Base-by-base conservation (phyloP, 768 basidiomycete genomes). In the Leucosporidium yakuticum region DNA sequence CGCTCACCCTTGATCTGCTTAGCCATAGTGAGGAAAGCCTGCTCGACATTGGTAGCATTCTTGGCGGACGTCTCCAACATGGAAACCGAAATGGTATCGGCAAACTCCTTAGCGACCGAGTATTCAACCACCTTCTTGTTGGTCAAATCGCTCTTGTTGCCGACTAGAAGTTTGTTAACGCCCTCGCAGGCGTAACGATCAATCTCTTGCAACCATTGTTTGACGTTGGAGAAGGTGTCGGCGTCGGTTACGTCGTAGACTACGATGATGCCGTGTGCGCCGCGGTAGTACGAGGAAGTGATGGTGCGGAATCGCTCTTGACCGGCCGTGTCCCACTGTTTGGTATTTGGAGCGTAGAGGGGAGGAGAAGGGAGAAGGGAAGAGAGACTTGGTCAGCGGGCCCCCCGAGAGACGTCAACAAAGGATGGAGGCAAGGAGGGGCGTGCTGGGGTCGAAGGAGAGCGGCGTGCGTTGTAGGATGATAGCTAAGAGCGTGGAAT, bases 11-110 rank as follows among this genome's bases (percentile, higher is more conserved):
- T 75, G 69, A 75, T 77, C 69, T 77, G 76, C 69, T 74, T 87
- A 34, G 96, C 93, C 72, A 98, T 85, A 19, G 90, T 91, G 80
- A 97, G 94, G 85, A 99, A 99, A 17, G 95, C 95, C 75, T 98
- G 93, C 81, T 99, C 96, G 55, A 99, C 96, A 67, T 92, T 92
- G 51, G 94, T 91, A 77, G 97, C 97, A 62, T 90, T 85, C 82
- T 98, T 98, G 51, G 96, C 96, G 23, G 89, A 91, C 20, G 96
- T 99, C 82, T 98, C 96, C 84, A 98, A 88, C 79, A 99, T 97
- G 77, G 85, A 87, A 80, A 99, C 85, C 29, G 90, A 91, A 36
- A 98, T 85, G 79, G 96, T 91, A 64, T 88, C 83, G 11, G 96
- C 96, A 62, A 99, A 85, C 76, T 89, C 89, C 67, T 88, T 75